Conservation (phyloP, 352 stramenopile genomes). For the Pythium utonaiense region DNA sequence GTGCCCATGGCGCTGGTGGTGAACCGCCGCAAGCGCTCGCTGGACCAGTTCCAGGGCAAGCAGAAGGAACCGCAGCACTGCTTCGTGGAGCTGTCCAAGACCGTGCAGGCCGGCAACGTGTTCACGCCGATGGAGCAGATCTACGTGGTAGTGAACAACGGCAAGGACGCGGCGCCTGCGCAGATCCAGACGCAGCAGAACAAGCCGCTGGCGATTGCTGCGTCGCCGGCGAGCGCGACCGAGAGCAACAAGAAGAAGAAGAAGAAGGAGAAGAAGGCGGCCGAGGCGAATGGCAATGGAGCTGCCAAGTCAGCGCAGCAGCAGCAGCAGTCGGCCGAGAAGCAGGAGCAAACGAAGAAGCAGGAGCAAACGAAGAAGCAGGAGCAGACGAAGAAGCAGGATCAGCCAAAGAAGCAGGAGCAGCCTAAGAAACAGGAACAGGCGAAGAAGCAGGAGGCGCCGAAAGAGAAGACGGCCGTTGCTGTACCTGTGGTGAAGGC, state of each 20-base stretch:
- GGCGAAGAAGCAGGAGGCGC: slow-evolving; percentile 21
- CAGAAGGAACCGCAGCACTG: slow-evolving; percentile 26
- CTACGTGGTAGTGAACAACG: slow-evolving; percentile 49
- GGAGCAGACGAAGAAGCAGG: not conserved
- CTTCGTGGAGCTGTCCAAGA: slow-evolving; percentile 78
- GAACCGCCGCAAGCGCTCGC: slow-evolving; percentile 38
- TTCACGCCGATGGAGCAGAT: slow-evolving; percentile 81
- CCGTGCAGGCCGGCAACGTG: slow-evolving; percentile 68
- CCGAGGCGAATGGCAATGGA: not conserved
- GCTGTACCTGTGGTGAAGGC: slow-evolving; percentile 1
- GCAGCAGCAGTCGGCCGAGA: not conserved
- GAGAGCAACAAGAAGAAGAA: slow-evolving; percentile 24
- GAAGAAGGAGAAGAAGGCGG: slow-evolving; percentile 21
- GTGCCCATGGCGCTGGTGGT: slow-evolving; percentile 49
- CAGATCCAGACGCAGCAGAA: slow-evolving; percentile 15
- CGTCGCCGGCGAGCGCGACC: not conserved
- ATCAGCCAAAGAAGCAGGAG: not conserved
- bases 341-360: not conserved
- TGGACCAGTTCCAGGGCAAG: slow-evolving; percentile 14
- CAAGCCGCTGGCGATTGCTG: not conserved
- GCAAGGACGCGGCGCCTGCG: slow-evolving; percentile 2
- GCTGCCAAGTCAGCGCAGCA: not conserved
- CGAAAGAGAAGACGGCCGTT: slow-evolving; percentile 15
- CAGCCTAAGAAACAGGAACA: not conserved
- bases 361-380: not conserved